A percentile compares a stretch with the other conserved stretches of the same genome.
Conservation (phyloP, 768 basidiomycete species). For the Mycena floridula region DNA sequence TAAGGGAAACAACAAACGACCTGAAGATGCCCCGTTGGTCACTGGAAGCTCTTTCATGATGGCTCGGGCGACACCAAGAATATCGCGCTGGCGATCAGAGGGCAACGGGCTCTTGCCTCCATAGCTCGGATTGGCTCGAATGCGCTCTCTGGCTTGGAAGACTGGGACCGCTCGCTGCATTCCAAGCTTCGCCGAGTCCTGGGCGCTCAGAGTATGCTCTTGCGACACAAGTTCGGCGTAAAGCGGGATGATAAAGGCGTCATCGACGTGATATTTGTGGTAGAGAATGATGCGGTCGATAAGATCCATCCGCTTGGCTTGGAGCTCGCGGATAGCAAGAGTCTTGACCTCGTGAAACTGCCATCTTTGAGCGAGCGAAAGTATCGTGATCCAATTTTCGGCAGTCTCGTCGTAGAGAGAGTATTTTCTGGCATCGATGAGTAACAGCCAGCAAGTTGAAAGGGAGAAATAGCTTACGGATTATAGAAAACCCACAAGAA, state of each 20-base stretch:
- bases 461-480: constrained; percentile 26
- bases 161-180: background rate
- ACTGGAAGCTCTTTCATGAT: background rate
- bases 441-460: background rate
- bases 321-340: constrained; percentile 49
- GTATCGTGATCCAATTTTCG: constrained; percentile 48
- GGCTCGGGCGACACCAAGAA: no score
- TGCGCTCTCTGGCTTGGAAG: background rate
- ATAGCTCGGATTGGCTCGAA: background rate
- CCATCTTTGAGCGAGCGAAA: constrained; percentile 52
- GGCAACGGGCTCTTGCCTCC: background rate
- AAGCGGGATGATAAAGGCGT: background rate
- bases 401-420: constrained; percentile 45
- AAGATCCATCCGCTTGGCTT: background rate
- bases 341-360: constrained; percentile 41
- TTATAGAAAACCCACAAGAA: constrained; percentile 57
- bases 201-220: background rate
- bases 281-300: background rate
- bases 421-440: constrained; percentile 38
- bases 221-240: background rate
- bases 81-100: background rate
- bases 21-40: background rate
- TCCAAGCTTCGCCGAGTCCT: background rate
- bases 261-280: background rate
- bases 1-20: background rate